Base-by-base conservation (phyloP, 805 yeast genomes). In the Aciculoconidium aculeatum region DNA sequence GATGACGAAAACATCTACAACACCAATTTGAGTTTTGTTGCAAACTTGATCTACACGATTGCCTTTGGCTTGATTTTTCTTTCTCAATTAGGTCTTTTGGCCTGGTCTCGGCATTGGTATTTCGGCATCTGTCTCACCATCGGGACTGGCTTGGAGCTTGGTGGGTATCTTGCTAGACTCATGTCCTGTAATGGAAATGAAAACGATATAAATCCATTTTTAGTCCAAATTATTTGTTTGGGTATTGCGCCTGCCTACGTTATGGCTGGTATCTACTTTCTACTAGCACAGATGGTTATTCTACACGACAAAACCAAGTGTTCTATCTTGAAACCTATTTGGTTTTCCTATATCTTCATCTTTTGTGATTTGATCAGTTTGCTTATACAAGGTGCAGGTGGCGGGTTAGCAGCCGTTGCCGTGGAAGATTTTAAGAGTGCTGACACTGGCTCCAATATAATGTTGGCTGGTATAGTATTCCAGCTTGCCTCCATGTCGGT, bases 181-280 rank as follows among this genome's bases (percentile, higher is more conserved):
- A 40, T 70, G 31, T 64, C 78, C 2, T 63, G 67, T 11, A 39
- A 47, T 24, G 47, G 70, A 39, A 23, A 30, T 2, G 21, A 38
- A 10, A 45, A 55, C 20, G 39, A 55, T 22, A 11, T n/a, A 7
- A 51, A 65, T 28, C 58, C 65, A 16, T 86, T 66, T 45, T 46
- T 80, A 23, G 55, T 77, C 43, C 94, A 86, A 51, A 70, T 80
- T 39, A 70, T 77, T 32, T 65, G 78, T 44, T 57, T 85, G 32
- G 83, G 90, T 0, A 54, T 86, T 27, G 90, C 85, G 0, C 95
- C 95, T 0, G 85, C 84, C 12, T 80, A 86, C 51, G 61, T 82
- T 25, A 80, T 83, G 83, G 95, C 82, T 4, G 95, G 90, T 1
- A 64, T 86, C 3, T 87, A 86, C 55, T 80, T 70, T 40, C 62